A percentile compares a stretch with the other conserved stretches of the same genome.
phyloP scores from a whole-genome alignment of 306 rosid species.

The Calophaca sinica region DNA sequence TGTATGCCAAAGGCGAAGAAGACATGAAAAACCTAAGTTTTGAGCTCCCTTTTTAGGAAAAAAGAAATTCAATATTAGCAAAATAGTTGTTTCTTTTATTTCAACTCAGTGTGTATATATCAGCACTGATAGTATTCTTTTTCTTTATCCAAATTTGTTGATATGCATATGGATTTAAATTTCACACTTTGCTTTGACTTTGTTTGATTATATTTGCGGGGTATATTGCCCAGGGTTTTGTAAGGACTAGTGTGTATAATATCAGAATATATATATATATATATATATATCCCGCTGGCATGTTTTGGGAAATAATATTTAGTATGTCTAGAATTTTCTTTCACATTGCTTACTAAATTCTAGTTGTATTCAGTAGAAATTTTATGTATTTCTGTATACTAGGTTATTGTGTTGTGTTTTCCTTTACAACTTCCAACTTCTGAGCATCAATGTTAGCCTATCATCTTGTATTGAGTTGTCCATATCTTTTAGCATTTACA shows the following conservation, averaged over 20 bases:
- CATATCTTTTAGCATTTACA: constrained; percentile 16
- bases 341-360: background rate
- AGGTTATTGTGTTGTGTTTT: background rate
- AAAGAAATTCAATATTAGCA: no score
- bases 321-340: background rate
- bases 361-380: background rate
- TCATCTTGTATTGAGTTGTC: constrained; percentile 25
- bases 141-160: background rate
- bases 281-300: background rate
- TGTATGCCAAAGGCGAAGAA: no score
- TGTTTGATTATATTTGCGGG: background rate
- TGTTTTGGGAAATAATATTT: constrained; percentile 5
- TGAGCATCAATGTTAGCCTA: constrained; percentile 15
- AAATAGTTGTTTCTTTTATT: no score
- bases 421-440: background rate
- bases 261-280: background rate
- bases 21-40: no score
- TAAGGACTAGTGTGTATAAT: background rate
- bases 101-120: no score
- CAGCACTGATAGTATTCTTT: background rate
- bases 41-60: no score
- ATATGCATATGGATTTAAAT: constrained; percentile 13
- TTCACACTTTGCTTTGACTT: constrained; percentile 11
- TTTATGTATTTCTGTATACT: background rate
- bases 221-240: background rate